Evolutionary conservation across 441 rosid genomes (phyloP).

Genomic region (Euphorbia schlechtendalii): DNA sequence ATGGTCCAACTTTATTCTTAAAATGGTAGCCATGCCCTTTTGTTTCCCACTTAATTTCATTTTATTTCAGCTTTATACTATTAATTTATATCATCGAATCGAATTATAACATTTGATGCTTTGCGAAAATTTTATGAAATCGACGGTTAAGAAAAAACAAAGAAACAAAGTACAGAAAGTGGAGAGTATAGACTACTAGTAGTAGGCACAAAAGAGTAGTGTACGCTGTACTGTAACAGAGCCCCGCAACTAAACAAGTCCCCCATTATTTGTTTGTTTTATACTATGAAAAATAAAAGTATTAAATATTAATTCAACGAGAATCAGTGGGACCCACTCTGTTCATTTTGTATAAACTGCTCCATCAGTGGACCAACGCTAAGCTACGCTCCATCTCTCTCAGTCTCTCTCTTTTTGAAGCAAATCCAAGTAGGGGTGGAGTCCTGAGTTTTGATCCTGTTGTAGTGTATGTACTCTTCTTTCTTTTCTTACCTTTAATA

Average conservation of each 20-base stretch:
- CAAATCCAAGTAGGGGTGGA: constrained; percentile 13
- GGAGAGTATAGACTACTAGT: not conserved
- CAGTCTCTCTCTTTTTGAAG: constrained; percentile 5
- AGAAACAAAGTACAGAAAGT: no score
- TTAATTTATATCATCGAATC: no score
- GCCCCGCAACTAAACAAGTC: not conserved
- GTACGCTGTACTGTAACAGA: not conserved
- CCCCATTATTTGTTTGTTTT: constrained; percentile 5
- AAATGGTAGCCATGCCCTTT: no score
- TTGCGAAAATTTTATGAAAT: no score
- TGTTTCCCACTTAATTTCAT: no score
- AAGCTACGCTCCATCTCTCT: constrained; percentile 2
- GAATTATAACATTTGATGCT: no score
- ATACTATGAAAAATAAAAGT: not conserved
- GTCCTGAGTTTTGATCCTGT: constrained; percentile 16
- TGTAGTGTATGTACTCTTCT: constrained; percentile 18
- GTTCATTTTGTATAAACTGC: constrained; percentile 15
- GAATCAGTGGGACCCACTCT: constrained; percentile 21
- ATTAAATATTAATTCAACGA: no score
- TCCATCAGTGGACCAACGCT: not conserved
- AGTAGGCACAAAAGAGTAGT: not conserved
- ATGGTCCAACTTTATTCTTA: no score
- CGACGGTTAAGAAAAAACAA: no score
- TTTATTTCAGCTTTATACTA: no score
- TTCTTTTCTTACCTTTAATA: not conserved